Evolutionary conservation across 768 basidiomycete species (phyloP), one percentile per base, ranked within the genome.

Genomic region (Dendrothele bispora): DNA sequence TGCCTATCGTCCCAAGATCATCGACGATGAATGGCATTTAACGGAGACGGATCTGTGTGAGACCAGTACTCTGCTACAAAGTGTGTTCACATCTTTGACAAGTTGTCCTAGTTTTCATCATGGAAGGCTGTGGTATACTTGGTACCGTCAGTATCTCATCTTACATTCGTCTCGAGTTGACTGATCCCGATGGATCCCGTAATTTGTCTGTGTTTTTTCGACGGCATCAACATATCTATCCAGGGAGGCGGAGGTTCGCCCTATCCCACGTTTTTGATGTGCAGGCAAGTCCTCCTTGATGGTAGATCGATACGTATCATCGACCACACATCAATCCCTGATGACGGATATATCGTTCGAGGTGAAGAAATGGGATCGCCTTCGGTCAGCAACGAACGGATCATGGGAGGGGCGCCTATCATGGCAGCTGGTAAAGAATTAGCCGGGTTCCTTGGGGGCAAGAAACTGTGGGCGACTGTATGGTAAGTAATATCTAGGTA

Each of bases 161-260:
- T 21, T n/a, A 7, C 12, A 29, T 18, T 29, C 10, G 17, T 15
- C 22, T 11, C 27, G 10, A 41, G 24, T 29, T 36, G 5, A 17
- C 21, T 48, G 8, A 11, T 30, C 7, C 11, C 43, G n/a, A n/a
- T n/a, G n/a, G n/a, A n/a, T n/a, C n/a, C n/a, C n/a, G n/a, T n/a
- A n/a, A n/a, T n/a, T n/a, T n/a, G n/a, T n/a, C n/a, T n/a, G n/a
- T n/a, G n/a, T n/a, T n/a, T n/a, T n/a, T n/a, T n/a, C n/a, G n/a
- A n/a, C n/a, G n/a, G n/a, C n/a, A n/a, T n/a, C n/a, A n/a, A n/a
- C n/a, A n/a, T n/a, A n/a, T n/a, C n/a, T 24, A 25, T 34, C 12
- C 43, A 67, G 66, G 83, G 84, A 3, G 84, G 84, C 24, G 84
- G 84, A 2, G 84, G 83, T 5, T 73, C 75, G 2, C 78, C 84